Evolutionary conservation across 2,329 filamentous ascomycete genomes (phyloP), one percentile per base, ranked within the genome.

Genomic region (Beauveria brongniartii): DNA sequence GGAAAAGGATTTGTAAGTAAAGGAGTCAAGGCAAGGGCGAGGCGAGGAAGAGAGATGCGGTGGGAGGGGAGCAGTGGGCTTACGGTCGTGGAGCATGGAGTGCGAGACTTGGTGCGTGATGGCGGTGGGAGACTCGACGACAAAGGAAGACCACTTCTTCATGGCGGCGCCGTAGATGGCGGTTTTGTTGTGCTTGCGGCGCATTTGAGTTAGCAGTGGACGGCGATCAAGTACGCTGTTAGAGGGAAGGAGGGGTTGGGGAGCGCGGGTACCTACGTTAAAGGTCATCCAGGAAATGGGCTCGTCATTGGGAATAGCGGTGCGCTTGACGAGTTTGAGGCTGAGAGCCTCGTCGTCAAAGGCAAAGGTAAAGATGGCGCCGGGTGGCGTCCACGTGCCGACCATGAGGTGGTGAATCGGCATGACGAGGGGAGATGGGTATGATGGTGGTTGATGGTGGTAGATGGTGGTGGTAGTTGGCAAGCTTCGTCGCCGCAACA

Each of bases 281-380:
- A 95, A 93, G 18, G 90, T 88, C 89, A 96, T 93, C 91, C 91
- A 96, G 63, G 91, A 95, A 66, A 96, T 94, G 8, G 91, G 90
- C 75, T 96, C 90, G 65, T 93, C 89, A 57, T 89, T 75, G 5
- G 90, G 88, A 61, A 95, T 94, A 62, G 86, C 84, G 1, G 90
- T 94, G 67, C 88, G 86, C 77, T 93, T 92, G 70, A 95, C 77
- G 69, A 94, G 75, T 66, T 87, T 82, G 63, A 95, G 76, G 7
- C 86, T 87, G 65, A 92, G 77, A 44, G 84, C 85, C 74, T 92
- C 89, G 67, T 93, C 90, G 75, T 96, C 90, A 71, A 96, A 96
- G 63, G 87, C 84, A 63, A 96, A 88, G 0, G 91, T 95, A 75
- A 94, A 94, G 69, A 96, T 94, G 72, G 91, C 90, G 52, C 91